A percentile compares a stretch with the other conserved stretches of the same genome.
phyloP scores from a whole-genome alignment of 345 rosid genomes.

The Melaleuca quinquenervia region DNA sequence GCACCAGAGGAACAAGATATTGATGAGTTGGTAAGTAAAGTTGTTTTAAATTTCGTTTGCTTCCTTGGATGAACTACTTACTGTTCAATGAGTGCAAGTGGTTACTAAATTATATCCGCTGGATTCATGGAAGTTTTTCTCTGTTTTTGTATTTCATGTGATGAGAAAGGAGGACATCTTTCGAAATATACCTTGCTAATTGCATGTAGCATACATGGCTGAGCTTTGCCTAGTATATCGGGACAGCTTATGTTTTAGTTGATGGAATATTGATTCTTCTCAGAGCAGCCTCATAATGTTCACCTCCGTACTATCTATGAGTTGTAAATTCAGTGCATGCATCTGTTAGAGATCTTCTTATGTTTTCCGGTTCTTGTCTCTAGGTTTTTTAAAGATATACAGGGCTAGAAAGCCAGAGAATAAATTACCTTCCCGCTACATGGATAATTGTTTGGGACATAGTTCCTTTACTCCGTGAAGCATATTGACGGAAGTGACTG shows the following conservation, averaged over 20 bases:
- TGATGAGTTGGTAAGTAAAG: conserved; percentile 62
- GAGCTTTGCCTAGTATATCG: neutral
- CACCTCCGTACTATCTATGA: neutral
- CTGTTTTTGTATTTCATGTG: neutral
- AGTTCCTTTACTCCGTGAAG: neutral
- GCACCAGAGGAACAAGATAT: conserved; percentile 91
- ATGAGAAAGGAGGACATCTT: neutral
- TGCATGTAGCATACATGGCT: neutral
- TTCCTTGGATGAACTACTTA: neutral
- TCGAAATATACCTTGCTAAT: neutral
- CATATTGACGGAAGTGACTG: neutral
- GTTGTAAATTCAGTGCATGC: neutral
- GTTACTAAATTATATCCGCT: neutral
- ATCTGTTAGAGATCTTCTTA: neutral
- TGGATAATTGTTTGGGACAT: neutral
- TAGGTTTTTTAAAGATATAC: neutral
- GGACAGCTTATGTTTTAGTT: neutral
- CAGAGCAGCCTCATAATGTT: neutral
- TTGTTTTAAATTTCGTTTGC: neutral
- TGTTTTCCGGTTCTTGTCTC: neutral
- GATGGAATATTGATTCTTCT: neutral
- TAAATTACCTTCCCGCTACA: neutral
- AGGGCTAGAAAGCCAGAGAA: neutral
- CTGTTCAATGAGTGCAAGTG: neutral
- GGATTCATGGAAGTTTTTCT: neutral